Evolutionary conservation across 768 basidiomycete species (phyloP).

Genomic region (Suillus clintonianus): DNA sequence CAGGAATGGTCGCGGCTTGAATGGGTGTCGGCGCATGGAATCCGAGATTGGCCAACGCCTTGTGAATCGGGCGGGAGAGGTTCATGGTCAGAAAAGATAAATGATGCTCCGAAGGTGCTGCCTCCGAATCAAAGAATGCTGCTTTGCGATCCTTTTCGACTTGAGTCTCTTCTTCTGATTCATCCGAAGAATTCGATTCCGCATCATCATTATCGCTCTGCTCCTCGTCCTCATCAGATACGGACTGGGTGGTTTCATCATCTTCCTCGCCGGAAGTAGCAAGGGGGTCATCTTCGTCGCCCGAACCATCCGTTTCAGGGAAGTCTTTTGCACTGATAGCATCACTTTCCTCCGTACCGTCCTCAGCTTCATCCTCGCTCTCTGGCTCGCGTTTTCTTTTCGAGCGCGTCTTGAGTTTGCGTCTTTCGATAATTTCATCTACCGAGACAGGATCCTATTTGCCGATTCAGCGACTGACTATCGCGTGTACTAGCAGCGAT

Average conservation of each 20-base stretch:
- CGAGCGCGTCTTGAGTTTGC: slow-evolving; percentile 45
- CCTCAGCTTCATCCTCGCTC: slow-evolving; percentile 38
- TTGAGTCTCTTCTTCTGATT: slow-evolving; percentile 61
- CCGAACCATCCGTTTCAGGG: slow-evolving; percentile 31
- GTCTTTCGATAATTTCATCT: slow-evolving; percentile 87
- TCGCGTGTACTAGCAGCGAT: slow-evolving; percentile 1
- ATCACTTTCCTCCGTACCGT: slow-evolving; percentile 34
- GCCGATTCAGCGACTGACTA: slow-evolving; percentile 4
- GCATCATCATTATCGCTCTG: slow-evolving; percentile 18
- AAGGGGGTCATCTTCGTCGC: slow-evolving; percentile 31
- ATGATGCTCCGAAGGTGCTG: slow-evolving; percentile 51
- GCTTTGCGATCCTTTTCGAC: slow-evolving; percentile 72
- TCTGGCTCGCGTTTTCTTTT: slow-evolving; percentile 63
- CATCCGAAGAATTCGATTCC: slow-evolving; percentile 56
- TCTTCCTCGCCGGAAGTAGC: slow-evolving; percentile 34
- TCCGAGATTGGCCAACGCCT: slow-evolving; percentile 80
- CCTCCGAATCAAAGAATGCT: slow-evolving; percentile 80
- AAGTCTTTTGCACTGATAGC: background rate
- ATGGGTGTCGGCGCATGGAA: slow-evolving; percentile 92
- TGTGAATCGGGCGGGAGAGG: slow-evolving; percentile 90
- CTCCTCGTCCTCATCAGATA: slow-evolving; percentile 38
- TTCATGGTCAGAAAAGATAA: slow-evolving; percentile 91
- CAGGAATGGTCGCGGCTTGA: slow-evolving; percentile 90
- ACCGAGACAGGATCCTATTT: slow-evolving; percentile 77
- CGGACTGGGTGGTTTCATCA: slow-evolving; percentile 30